Conservation (phyloP, 352 stramenopile species). For the Pythium guiyangense region DNA sequence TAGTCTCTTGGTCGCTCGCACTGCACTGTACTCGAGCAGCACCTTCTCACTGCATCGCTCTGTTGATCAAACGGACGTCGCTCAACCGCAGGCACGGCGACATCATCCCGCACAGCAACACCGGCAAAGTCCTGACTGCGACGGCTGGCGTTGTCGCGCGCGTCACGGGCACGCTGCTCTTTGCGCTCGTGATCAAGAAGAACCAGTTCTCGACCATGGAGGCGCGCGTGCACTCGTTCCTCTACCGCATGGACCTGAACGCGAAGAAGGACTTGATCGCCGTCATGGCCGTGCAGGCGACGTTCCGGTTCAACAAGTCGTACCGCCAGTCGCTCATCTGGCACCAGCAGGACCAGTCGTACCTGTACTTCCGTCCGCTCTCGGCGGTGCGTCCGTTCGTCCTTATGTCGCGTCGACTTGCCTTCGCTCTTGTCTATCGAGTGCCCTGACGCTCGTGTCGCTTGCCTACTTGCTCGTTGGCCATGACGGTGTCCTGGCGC, state of each 20-base stretch:
- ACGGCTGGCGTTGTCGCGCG: constrained; percentile 27
- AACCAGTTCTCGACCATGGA: constrained; percentile 61
- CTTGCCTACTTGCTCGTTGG: no score
- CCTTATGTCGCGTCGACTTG: no score
- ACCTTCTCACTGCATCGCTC: no score
- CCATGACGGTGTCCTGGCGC: no score
- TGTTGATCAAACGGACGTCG: not conserved
- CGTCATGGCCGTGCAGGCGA: constrained; percentile 62
- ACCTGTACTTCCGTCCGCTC: constrained; percentile 50
- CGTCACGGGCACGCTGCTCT: constrained; percentile 39
- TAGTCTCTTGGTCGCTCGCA: not conserved
- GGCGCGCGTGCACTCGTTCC: constrained; percentile 52
- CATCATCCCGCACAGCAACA: constrained; percentile 21
- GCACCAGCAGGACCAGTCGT: constrained; percentile 48
- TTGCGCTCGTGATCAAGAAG: constrained; percentile 60
- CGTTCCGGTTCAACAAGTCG: constrained; percentile 64
- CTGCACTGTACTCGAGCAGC: not conserved
- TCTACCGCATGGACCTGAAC: constrained; percentile 57
- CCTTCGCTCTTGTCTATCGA: not conserved
- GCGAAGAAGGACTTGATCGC: constrained; percentile 58
- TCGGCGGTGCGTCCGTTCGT: constrained; percentile 31
- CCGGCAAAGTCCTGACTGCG: constrained; percentile 24
- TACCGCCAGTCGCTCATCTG: constrained; percentile 61
- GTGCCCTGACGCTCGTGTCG: not conserved
- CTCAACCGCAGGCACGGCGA: constrained; percentile 35